These are phyloP conservation scores for Colletotrichum euphorbiae DNA, from an alignment of 2,329 filamentous ascomycete genomes.

Conservation along the genomic window DNA sequence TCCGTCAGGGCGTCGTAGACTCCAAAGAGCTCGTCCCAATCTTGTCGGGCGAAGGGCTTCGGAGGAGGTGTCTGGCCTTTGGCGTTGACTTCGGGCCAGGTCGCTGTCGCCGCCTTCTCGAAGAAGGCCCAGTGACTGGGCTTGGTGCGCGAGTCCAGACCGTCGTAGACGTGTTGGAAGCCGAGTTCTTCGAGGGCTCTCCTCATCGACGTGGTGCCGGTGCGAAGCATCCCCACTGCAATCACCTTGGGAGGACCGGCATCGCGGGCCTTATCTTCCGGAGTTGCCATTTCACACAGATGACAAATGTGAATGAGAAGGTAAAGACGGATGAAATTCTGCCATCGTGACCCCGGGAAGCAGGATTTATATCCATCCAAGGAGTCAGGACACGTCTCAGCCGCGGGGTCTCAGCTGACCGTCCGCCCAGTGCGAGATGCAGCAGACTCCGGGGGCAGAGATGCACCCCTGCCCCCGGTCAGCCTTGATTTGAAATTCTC, in stretches of 20 bases:
- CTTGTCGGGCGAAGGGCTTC: constrained; percentile 38
- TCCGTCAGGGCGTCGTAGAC: constrained; percentile 48
- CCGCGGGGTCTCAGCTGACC: too few relatives aligned
- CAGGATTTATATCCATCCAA: too few relatives aligned
- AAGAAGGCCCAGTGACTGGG: constrained; percentile 31
- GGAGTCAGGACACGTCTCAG: too few relatives aligned
- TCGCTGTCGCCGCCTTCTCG: constrained; percentile 17
- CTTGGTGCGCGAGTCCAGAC: constrained; percentile 21
- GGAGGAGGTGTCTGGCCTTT: background rate
- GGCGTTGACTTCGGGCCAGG: constrained; percentile 25
- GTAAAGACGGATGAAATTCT: too few relatives aligned
- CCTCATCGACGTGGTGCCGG: constrained; percentile 36
- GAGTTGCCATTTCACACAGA: constrained; percentile 1
- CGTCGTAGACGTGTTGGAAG: constrained; percentile 37
- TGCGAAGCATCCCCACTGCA: constrained; percentile 39
- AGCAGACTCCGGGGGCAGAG: too few relatives aligned
- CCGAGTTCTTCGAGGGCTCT: constrained; percentile 32
- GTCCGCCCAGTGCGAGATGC: too few relatives aligned
- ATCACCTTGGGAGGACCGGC: constrained; percentile 31
- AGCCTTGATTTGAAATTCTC: too few relatives aligned
- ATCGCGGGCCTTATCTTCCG: constrained; percentile 5
- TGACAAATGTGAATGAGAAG: background rate
- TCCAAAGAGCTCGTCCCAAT: constrained; percentile 51
- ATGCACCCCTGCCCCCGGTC: too few relatives aligned
- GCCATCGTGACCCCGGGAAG: too few relatives aligned